phyloP scores from a whole-genome alignment of 345 rosid genomes.

The Populus euphratica region DNA sequence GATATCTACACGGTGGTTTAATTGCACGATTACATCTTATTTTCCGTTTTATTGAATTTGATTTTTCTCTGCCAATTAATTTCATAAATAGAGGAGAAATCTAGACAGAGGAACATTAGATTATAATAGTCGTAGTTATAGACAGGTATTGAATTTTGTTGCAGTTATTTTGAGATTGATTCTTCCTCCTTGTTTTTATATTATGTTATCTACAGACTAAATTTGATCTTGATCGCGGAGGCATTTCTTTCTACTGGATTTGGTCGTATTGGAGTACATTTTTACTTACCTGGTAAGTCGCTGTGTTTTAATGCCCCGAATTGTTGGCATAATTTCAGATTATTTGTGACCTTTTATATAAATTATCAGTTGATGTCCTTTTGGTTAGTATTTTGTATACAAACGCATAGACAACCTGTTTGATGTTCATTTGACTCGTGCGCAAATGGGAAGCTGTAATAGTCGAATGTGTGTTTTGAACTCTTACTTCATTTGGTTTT shows the following conservation, averaged over 20 bases:
- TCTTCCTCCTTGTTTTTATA: not conserved
- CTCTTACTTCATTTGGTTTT: not conserved
- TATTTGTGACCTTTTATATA: not conserved
- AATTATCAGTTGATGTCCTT: not conserved
- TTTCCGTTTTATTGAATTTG: not conserved
- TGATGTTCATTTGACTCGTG: not conserved
- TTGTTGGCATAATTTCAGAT: not conserved
- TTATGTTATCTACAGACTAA: slow-evolving; percentile 40
- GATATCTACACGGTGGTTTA: slow-evolving; percentile 81
- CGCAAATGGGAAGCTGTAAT: not conserved
- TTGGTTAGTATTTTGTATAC: not conserved
- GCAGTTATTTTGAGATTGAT: not conserved
- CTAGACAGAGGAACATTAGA: too few species aligned
- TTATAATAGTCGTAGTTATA: too few species aligned
- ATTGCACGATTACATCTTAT: not conserved
- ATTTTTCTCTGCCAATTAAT: not conserved
- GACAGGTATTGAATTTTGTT: too few species aligned
- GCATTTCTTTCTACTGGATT: slow-evolving; percentile 88
- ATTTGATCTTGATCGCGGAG: slow-evolving; percentile 47
- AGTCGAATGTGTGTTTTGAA: not conserved
- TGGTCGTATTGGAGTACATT: slow-evolving; percentile 99
- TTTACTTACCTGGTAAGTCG: slow-evolving; percentile 89
- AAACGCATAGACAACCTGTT: not conserved
- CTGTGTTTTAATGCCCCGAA: not conserved
- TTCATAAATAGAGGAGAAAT: not conserved